Evolutionary conservation across 352 stramenopile species (phyloP).

Genomic region (Globisporangium abappressorium): DNA sequence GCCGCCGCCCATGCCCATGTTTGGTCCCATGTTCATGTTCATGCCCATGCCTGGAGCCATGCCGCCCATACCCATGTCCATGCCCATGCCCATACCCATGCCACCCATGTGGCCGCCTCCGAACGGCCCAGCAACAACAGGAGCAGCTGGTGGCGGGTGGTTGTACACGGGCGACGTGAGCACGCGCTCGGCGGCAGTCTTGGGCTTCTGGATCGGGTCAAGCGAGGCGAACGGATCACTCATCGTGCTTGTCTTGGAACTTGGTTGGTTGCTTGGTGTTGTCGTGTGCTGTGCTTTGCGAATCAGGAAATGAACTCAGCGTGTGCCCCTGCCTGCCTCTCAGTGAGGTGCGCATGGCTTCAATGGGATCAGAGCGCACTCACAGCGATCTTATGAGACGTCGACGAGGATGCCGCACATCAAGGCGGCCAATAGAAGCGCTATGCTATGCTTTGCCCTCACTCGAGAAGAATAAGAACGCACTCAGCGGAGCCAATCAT

Average conservation of each 20-base stretch:
- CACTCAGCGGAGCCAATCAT: not conserved
- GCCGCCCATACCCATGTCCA: slow-evolving; percentile 11
- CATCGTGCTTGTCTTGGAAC: slow-evolving; percentile 26
- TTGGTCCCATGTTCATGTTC: slow-evolving; percentile 22
- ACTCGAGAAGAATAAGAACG: not conserved
- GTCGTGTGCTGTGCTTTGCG: not conserved
- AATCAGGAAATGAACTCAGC: slow-evolving; percentile 4
- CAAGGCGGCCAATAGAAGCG: not conserved
- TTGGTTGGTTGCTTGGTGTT: not conserved
- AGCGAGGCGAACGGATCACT: slow-evolving; percentile 76
- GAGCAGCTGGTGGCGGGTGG: slow-evolving; percentile 23
- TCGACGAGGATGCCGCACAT: not conserved
- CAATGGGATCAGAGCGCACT: not conserved
- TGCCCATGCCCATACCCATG: slow-evolving; percentile 10
- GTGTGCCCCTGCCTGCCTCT: too few relatives aligned
- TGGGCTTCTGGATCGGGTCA: slow-evolving; percentile 71
- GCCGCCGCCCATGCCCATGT: slow-evolving; percentile 22
- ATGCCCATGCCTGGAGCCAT: slow-evolving; percentile 17
- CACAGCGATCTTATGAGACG: not conserved
- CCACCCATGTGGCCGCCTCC: slow-evolving; percentile 22
- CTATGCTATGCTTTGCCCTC: not conserved
- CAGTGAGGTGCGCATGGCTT: too few relatives aligned
- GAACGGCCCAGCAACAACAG: slow-evolving; percentile 31
- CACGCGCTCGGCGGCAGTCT: slow-evolving; percentile 42
- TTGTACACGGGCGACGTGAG: slow-evolving; percentile 18